Evolutionary conservation across 306 rosid genomes (phyloP).

Genomic region (Trifolium fragiferum): DNA sequence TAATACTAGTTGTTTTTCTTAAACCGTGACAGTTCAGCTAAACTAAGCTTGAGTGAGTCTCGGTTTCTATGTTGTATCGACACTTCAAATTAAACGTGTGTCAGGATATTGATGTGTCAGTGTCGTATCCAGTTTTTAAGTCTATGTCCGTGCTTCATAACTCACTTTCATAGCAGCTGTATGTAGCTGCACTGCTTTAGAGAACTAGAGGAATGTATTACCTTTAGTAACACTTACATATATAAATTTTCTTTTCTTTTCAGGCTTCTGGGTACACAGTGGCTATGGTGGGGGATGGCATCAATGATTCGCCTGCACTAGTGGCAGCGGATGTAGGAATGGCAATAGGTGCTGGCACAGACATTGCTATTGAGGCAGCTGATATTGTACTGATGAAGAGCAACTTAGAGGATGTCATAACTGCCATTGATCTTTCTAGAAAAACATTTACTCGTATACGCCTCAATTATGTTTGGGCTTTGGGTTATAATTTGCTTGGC

Average conservation of each 20-base stretch:
- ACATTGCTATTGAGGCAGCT: conserved; percentile 95
- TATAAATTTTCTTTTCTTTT: neutral
- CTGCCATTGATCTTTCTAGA: conserved; percentile 85
- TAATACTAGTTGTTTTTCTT: too few relatives aligned
- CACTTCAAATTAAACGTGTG: neutral
- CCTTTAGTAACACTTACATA: neutral
- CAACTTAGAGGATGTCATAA: conserved; percentile 88
- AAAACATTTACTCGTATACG: conserved; percentile 78
- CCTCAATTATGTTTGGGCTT: conserved; percentile 83
- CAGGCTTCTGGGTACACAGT: conserved; percentile 75
- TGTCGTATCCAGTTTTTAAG: neutral
- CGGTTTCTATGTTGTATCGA: neutral
- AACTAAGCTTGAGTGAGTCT: neutral
- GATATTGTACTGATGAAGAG: conserved; percentile 93
- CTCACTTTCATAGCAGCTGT: too few relatives aligned
- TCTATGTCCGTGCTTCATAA: neutral
- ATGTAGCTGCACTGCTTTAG: too few relatives aligned
- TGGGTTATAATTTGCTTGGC: conserved; percentile 84
- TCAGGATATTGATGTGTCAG: too few relatives aligned
- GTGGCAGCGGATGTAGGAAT: conserved; percentile 90
- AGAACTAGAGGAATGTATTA: too few relatives aligned
- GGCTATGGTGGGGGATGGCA: conserved; percentile 95
- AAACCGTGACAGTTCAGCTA: too few relatives aligned
- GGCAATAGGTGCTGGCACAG: conserved; percentile 95
- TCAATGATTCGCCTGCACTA: conserved; percentile 90